Evolutionary conservation across 179 eudicot species (phyloP).

Genomic region (Beta macrorhiza): DNA sequence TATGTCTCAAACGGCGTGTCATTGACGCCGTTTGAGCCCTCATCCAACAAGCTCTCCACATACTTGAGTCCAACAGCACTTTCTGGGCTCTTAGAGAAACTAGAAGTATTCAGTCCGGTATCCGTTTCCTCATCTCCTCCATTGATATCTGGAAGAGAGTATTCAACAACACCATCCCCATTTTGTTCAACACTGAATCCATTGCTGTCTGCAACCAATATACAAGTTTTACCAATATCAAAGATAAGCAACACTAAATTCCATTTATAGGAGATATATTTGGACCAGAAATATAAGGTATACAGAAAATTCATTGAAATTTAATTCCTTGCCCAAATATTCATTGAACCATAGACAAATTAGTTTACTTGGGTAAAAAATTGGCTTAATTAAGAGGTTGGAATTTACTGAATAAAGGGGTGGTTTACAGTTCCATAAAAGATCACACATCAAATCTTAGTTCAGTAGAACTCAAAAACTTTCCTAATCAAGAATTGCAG

Average conservation of each 20-base stretch:
- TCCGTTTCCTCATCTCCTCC: slow-evolving; percentile 20
- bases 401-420: too few relatives aligned
- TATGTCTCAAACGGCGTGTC: neutral
- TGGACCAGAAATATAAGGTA: too few relatives aligned
- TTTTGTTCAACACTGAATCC: slow-evolving; percentile 22
- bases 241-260: neutral
- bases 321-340: neutral
- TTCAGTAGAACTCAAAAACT: neutral
- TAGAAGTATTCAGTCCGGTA: neutral
- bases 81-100: slow-evolving; percentile 17
- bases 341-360: too few relatives aligned
- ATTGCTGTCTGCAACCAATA: slow-evolving; percentile 30
- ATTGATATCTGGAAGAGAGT: slow-evolving; percentile 19
- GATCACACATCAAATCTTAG: neutral
- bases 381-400: too few relatives aligned
- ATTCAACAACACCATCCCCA: slow-evolving; percentile 3
- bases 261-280: neutral
- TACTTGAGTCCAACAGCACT: slow-evolving; percentile 13
- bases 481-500: neutral
- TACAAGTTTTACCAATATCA: slow-evolving; percentile 3
- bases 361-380: too few relatives aligned
- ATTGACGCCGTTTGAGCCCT: slow-evolving; percentile 16
- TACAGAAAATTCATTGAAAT: neutral
- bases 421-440: too few relatives aligned
- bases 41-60: slow-evolving; percentile 22